Base-by-base conservation (phyloP, 192 early-diverging fungal species). In the Coemansia asiatica region DNA sequence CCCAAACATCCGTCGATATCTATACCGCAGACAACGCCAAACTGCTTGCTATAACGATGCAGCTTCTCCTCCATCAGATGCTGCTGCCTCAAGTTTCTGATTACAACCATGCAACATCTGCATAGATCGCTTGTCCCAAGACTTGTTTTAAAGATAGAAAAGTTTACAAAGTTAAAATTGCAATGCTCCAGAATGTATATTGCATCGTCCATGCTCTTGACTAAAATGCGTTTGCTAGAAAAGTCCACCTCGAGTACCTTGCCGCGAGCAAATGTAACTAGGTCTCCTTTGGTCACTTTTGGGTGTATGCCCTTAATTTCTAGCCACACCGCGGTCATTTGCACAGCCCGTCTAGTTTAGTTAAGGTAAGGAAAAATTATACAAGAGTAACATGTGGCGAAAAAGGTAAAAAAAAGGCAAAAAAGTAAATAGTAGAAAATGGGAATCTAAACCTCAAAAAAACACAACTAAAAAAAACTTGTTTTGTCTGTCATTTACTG, bases 301-400 rank as follows among this genome's bases (percentile, higher is more conserved):
- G 61, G 25, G 31, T 61, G 25, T 23, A 77, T 56, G 13, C 69
- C 75, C 26, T 66, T 28, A 35, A 77, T 56, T 29, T 65, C 61
- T 40, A 77, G 62, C 75, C 75, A 77, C 19, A 68, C 66, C 6
- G 7, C 22, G 18, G 49, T 16, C 35, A 36, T 36, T 36, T 36
- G 18, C 22, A 7, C 49, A 50, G 1, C 49, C 21, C 21, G 27
- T 35, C 21, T 1, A 18, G 40, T 19, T 2, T 16, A 61, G 13
- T 29, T 15, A 16, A 53, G n/a, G n/a, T n/a, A n/a, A n/a, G n/a
- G 22, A 38, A 49, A 27, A n/a, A 47, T 29, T 21, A 36, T 6
- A 36, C 16, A 50, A 50, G 76, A 44, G 50, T 6, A 49, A 28
- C 23, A 63, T 15, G 18, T 50, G 12, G 16, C 19, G 31, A 22